Base-by-base conservation (phyloP, 202 grass and related monocot species). In the Eragrostis tef region DNA sequence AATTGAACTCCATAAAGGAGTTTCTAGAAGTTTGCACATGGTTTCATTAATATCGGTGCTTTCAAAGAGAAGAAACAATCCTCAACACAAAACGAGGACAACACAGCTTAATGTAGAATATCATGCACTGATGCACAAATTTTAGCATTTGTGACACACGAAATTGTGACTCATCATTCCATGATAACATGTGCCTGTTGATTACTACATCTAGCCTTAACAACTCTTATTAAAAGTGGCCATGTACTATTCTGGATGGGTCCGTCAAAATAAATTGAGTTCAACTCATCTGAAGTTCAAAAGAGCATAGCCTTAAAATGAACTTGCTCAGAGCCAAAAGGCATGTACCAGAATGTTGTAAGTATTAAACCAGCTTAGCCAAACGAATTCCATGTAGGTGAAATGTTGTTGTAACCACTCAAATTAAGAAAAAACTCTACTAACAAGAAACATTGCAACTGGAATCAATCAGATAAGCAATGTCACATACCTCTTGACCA, bases 401-500 rank as follows among this genome's bases (percentile, higher is more conserved):
- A 31, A 10, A 11, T 5, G 48, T 56, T 73, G 48, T 56, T 56
- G 16, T 34, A 73, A 39, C 17, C 54, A 54, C 19, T 19, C 4
- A 56, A 52, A 75, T n/a, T 4, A 47, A 64, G 13, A 80, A 77
- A 51, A 25, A 65, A 82, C 5, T 24, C 24, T 19, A 81, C 47
- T 19, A 81, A 56, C 11, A 64, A 47, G 69, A 5, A 78, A 79
- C 51, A 85, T 6, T 66, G 10, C 29, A 50, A 22, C 13, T 48
- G 8, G 56, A 62, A 17, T 5, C 9, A 78, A 47, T 67, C 12
- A 47, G 34, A 52, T 1, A 24, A 48, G 60, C 22, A 85, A 29
- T n/a, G 56, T 34, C 48, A 39, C 89, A 86, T 83, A 98, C 95
- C 88, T 98, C 95, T 79, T 98, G 92, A 74, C 95, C 95, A 84